Percentiles rank a stretch among this genome's conserved stretches.
These are phyloP conservation scores for Galeopsis tetrahit DNA, from an alignment of 257 asterid species.

Conservation along the genomic window DNA sequence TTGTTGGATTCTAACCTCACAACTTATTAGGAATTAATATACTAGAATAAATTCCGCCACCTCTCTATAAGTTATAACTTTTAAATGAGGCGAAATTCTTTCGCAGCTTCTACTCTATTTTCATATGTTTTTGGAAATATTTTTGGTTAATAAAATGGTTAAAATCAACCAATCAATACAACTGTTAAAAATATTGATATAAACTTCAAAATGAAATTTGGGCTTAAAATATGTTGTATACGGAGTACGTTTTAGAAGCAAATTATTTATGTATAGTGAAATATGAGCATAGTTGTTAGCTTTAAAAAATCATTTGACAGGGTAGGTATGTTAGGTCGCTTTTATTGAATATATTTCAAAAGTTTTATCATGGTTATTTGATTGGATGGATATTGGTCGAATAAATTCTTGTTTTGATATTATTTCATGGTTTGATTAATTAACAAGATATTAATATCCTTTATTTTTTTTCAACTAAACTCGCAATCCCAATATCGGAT, in stretches of 20 bases:
- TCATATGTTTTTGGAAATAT: too few relatives aligned
- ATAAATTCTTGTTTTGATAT: not conserved
- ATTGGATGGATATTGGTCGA: conserved; percentile 10
- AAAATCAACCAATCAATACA: too few relatives aligned
- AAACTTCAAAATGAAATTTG: too few relatives aligned
- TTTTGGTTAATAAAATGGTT: too few relatives aligned
- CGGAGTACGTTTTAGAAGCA: not conserved
- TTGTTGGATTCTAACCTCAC: too few relatives aligned
- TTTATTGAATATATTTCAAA: conserved; percentile 19
- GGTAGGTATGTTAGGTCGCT: conserved; percentile 18
- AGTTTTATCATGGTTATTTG: conserved; percentile 15
- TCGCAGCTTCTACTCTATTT: too few relatives aligned
- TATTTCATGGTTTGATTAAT: not conserved
- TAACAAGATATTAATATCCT: not conserved
- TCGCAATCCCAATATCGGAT: not conserved
- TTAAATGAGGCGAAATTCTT: too few relatives aligned
- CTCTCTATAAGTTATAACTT: too few relatives aligned
- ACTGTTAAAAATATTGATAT: too few relatives aligned
- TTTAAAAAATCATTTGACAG: conserved; percentile 13
- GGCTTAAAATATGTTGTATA: not conserved
- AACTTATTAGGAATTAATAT: too few relatives aligned
- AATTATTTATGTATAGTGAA: not conserved
- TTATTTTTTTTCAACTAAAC: not conserved
- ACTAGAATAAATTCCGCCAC: too few relatives aligned
- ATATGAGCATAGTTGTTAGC: conserved; percentile 5